Base-by-base conservation (phyloP, 257 asterid genomes). In the Penstemon barbatus region DNA sequence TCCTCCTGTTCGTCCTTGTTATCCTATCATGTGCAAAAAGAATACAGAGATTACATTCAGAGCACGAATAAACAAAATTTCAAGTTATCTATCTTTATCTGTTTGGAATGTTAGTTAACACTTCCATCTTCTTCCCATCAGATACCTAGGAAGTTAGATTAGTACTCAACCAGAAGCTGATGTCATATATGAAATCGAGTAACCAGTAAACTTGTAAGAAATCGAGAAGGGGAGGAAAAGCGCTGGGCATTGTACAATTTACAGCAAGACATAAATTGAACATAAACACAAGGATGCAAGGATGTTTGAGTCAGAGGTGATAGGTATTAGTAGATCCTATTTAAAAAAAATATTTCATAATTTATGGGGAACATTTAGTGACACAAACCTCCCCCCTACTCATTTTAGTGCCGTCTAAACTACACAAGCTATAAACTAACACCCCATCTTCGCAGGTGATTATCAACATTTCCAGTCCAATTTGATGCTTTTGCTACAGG, bases 1-100 rank as follows among this genome's bases (percentile, higher is more conserved):
- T 40, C 80, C 69, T 74, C 84, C 68, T 70, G 65, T 61, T 73
- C 87, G 36, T 74, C 86, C 13, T 55, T 59, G 57, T 70, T 18
- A 33, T 5, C 82, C 96, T 86, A 69, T 40, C 8, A 69, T 72
- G 52, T 6, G 60, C 11, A 42, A 69, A 58, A 81, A 61, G 42
- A 49, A 38, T 41, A 37, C 38, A 72, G 45, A 39, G 3, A 37
- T 45, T 40, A 40, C 56, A 18, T 57, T n/a, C 39, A 39, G 40
- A 53, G 62, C 66, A 65, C 25, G 41, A 50, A 42, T 33, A 6
- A 48, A 57, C 52, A 64, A n/a, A 7, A 65, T 59, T 51, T 71
- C 38, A 55, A 63, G 61, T 61, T 63, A 57, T 54, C 62, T 18
- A 58, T 70, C 68, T 73, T 72, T 49, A 61, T 52, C n/a, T 49